Evolutionary conservation across 345 rosid species (phyloP), one percentile per base, ranked within the genome.

Genomic region (Trapa incisa): DNA sequence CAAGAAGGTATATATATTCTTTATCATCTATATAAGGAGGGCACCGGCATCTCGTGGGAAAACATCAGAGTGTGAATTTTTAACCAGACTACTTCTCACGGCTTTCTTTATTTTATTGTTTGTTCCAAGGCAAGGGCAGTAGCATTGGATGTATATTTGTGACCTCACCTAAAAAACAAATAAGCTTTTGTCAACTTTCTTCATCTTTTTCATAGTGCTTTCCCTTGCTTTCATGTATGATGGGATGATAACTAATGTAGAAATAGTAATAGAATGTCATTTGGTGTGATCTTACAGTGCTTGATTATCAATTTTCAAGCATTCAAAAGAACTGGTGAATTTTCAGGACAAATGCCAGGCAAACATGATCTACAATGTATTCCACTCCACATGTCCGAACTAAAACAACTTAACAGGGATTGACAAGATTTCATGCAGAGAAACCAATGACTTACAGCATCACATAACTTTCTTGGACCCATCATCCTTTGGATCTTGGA

Each of bases 401-500:
- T 58, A 58, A 32, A 32, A 58, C 12, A 58, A 58, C 16, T 10
- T 35, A 2, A 12, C 8, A 58, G 38, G 16, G 38, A 58, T 8
- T 35, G 37, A 33, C 63, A 58, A 58, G 63, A 33, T 33, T 35
- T 11, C 38, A 12, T 58, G 38, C 9, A 58, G 63, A 35, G 4
- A 58, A 58, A 33, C 12, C 16, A 33, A 8, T 1, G 6, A 8
- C 15, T 22, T n/a, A 33, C 37, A 58, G 12, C 63, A 58, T 77
- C 75, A 84, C 65, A 42, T 66, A 64, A 29, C 66, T 74, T 83
- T 83, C 70, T 74, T 76, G 33, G 39, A 64, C 36, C 65, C 81
- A 70, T 81, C 89, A 13, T 84, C 89, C 37, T 62, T 52, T 36
- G 99, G 99, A 35, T 88, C 88, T 1, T 73, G 81, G 58, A 94